These are phyloP conservation scores for Picocystis salinarum DNA, from an alignment of 139 green algal genomes.

Conservation along the genomic window DNA sequence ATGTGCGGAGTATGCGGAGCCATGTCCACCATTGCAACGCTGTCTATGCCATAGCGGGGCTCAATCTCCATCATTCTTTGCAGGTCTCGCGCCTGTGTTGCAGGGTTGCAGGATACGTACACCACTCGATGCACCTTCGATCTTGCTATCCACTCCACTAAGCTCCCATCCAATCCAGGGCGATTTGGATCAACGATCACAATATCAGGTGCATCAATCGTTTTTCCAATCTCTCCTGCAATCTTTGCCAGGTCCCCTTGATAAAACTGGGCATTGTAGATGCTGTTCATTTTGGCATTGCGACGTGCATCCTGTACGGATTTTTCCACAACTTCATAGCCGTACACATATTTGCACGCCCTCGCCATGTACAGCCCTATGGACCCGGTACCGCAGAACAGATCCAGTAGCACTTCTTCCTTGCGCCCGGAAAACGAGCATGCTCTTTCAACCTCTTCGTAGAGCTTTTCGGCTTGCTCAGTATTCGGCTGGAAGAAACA, in stretches of 20 bases:
- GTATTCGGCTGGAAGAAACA: constrained; percentile 85
- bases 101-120: constrained; percentile 70
- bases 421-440: constrained; percentile 13
- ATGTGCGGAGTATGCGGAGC: constrained; percentile 69
- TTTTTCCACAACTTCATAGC: constrained; percentile 23
- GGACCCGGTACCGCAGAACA: constrained; percentile 65
- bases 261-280: constrained; percentile 51
- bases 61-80: constrained; percentile 12
- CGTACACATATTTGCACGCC: constrained; percentile 13
- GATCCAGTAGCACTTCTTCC: constrained; percentile 5
- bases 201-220: constrained; percentile 20
- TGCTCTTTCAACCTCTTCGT: constrained; percentile 27
- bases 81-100: constrained; percentile 23
- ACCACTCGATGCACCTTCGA: constrained; percentile 38
- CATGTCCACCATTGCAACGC: constrained; percentile 49
- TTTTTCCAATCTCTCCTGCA: neutral
- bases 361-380: constrained; percentile 56
- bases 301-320: constrained; percentile 26
- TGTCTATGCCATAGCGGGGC: constrained; percentile 31
- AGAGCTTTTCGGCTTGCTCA: constrained; percentile 46
- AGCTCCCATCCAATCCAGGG: constrained; percentile 26
- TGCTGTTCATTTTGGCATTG: constrained; percentile 54
- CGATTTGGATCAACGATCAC: constrained; percentile 54
- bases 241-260: constrained; percentile 28
- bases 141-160: constrained; percentile 30